Evolutionary conservation across 345 rosid species (phyloP).

Genomic region (Crucihimalaya himalaica): DNA sequence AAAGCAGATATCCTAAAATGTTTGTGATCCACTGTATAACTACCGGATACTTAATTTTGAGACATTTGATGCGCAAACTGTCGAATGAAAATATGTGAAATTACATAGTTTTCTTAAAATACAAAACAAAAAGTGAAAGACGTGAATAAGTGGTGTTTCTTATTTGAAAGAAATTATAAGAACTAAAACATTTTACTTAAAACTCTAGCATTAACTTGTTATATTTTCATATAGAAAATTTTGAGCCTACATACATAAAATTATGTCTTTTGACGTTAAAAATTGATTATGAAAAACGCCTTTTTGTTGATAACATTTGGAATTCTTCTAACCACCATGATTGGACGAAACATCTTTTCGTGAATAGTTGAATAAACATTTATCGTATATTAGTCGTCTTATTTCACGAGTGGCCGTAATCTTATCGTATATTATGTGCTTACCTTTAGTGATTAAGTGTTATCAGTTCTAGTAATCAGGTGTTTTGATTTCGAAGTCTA

Average conservation of each 20-base stretch:
- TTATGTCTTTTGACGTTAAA: not conserved
- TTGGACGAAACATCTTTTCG: conserved; percentile 21
- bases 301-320: not conserved
- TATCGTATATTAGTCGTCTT: not conserved
- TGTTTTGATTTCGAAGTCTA: conserved; percentile 4
- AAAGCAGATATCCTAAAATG: too few relatives aligned
- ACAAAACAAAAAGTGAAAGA: too few relatives aligned
- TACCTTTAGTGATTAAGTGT: not conserved
- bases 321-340: not conserved
- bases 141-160: too few relatives aligned
- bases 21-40: not conserved
- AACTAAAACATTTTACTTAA: too few relatives aligned
- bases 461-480: not conserved
- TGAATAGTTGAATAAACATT: conserved; percentile 2
- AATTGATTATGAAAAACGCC: not conserved
- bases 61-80: not conserved
- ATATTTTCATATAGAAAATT: too few relatives aligned
- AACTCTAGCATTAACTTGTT: too few relatives aligned
- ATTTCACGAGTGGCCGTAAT: conserved; percentile 6
- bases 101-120: not conserved
- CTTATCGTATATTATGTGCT: too few relatives aligned
- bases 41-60: too few relatives aligned
- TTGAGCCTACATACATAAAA: not conserved
- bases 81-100: not conserved
- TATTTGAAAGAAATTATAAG: too few relatives aligned